Evolutionary conservation across 177 flowering plant species (phyloP).

Genomic region (Vitis hybrid): DNA sequence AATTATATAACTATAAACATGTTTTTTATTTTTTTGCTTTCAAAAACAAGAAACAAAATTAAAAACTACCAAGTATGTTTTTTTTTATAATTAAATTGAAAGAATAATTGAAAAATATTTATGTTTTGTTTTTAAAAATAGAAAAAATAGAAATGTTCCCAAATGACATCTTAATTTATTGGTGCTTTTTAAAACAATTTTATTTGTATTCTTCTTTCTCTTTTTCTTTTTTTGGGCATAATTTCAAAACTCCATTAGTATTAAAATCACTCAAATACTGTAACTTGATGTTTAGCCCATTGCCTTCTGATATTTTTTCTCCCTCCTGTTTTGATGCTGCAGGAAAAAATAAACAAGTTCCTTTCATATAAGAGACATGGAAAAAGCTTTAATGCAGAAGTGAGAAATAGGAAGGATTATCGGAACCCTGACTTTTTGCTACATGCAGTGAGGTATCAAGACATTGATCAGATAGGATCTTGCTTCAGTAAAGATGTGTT

Average conservation of each 20-base stretch:
- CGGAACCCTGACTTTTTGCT: constrained; percentile 90
- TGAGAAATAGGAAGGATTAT: constrained; percentile 88
- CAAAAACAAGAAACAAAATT: too few relatives aligned
- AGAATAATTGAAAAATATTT: too few relatives aligned
- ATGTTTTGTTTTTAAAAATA: too few relatives aligned
- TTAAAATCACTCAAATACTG: not conserved
- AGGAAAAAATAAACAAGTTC: constrained; percentile 84
- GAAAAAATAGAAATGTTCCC: too few relatives aligned
- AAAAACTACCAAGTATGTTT: too few relatives aligned
- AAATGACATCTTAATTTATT: too few relatives aligned
- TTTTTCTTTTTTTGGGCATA: not conserved
- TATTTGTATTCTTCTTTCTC: not conserved
- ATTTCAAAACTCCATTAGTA: too few relatives aligned
- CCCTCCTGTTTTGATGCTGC: constrained; percentile 23
- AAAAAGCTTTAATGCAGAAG: constrained; percentile 88
- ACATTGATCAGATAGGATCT: constrained; percentile 89
- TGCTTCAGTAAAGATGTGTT: constrained; percentile 97
- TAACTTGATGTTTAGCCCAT: not conserved
- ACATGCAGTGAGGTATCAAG: constrained; percentile 94
- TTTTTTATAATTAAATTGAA: too few relatives aligned
- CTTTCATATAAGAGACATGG: constrained; percentile 74
- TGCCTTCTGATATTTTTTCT: not conserved
- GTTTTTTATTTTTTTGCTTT: too few relatives aligned
- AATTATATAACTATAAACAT: too few relatives aligned
- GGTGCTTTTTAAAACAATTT: too few relatives aligned